Conservation (phyloP, 2,329 filamentous ascomycete species). For the Elsinoe australis region DNA sequence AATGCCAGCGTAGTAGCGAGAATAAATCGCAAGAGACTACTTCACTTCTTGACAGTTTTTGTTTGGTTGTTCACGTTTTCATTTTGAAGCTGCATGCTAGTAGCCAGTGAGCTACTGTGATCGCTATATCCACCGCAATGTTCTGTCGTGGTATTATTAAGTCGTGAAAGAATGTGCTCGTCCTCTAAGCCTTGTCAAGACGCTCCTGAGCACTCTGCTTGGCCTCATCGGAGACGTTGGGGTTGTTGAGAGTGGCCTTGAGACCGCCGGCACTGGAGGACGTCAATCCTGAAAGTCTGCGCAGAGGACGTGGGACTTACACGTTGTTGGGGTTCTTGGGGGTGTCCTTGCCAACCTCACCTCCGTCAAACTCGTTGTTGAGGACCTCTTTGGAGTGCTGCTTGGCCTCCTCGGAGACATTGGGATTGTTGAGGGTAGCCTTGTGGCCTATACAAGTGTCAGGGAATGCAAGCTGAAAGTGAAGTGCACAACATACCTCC, state of each 20-base stretch:
- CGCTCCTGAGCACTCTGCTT: conserved; percentile 50
- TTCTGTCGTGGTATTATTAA: too few relatives aligned
- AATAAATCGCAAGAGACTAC: too few relatives aligned
- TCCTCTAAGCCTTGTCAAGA: conserved; percentile 30
- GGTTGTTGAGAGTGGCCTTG: conserved; percentile 46
- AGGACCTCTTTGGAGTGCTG: conserved; percentile 47
- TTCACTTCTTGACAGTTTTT: too few relatives aligned
- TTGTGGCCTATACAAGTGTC: too few relatives aligned
- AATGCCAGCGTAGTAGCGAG: too few relatives aligned
- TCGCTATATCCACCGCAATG: conserved; percentile 1
- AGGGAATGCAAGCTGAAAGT: too few relatives aligned
- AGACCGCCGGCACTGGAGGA: conserved; percentile 23
- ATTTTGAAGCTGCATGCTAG: background rate
- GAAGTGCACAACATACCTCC: too few relatives aligned
- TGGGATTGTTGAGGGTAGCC: conserved; percentile 22
- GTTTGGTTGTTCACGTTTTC: conserved; percentile 1
- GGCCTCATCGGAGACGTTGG: conserved; percentile 49
- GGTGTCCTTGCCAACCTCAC: background rate
- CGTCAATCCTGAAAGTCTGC: too few relatives aligned
- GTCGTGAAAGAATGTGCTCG: too few relatives aligned
- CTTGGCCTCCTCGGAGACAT: conserved; percentile 50
- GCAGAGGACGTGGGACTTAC: too few relatives aligned
- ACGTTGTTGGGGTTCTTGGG: conserved; percentile 50
- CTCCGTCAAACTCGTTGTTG: conserved; percentile 41
- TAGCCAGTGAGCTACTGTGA: background rate